Evolutionary conservation across 1,284 basidiomycete species (phyloP).

Genomic region (Phaffia rhodozyma): DNA sequence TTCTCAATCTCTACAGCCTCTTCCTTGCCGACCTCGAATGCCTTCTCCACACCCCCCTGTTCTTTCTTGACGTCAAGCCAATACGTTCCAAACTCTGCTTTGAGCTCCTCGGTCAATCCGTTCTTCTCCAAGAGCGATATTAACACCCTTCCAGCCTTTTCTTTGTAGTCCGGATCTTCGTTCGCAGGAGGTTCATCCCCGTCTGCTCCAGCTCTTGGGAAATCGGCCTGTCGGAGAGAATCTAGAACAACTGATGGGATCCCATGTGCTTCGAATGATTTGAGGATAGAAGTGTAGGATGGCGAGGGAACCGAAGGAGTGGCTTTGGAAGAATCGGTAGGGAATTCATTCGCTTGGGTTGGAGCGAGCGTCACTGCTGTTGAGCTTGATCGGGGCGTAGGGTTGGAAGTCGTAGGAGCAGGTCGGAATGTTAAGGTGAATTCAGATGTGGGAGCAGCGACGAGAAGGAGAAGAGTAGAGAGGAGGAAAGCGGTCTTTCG

Average conservation of each 20-base stretch:
- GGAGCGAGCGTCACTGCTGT: background rate
- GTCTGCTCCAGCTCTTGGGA: slow-evolving; percentile 23
- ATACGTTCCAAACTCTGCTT: slow-evolving; percentile 25
- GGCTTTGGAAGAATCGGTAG: background rate
- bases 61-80: slow-evolving; percentile 28
- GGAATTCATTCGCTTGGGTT: slow-evolving; percentile 16
- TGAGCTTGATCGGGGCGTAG: slow-evolving; percentile 25
- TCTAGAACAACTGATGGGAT: slow-evolving; percentile 39
- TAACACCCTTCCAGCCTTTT: slow-evolving; percentile 57
- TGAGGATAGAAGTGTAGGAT: slow-evolving; percentile 31
- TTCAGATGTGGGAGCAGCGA: slow-evolving; percentile 13
- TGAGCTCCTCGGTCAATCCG: slow-evolving; percentile 30
- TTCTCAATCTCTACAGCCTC: slow-evolving; percentile 23
- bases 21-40: slow-evolving; percentile 21
- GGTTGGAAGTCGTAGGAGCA: slow-evolving; percentile 31
- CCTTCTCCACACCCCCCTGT: slow-evolving; percentile 22
- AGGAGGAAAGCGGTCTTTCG: slow-evolving; percentile 79
- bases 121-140: slow-evolving; percentile 31
- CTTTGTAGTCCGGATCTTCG: slow-evolving; percentile 63
- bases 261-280: slow-evolving; percentile 42
- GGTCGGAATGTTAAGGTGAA: slow-evolving; percentile 32
- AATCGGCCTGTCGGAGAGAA: slow-evolving; percentile 29
- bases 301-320: background rate
- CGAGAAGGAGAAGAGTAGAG: slow-evolving; percentile 59
- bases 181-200: slow-evolving; percentile 49